phyloP scores from a whole-genome alignment of 139 green algal genomes.

The Micractinium conductrix region DNA sequence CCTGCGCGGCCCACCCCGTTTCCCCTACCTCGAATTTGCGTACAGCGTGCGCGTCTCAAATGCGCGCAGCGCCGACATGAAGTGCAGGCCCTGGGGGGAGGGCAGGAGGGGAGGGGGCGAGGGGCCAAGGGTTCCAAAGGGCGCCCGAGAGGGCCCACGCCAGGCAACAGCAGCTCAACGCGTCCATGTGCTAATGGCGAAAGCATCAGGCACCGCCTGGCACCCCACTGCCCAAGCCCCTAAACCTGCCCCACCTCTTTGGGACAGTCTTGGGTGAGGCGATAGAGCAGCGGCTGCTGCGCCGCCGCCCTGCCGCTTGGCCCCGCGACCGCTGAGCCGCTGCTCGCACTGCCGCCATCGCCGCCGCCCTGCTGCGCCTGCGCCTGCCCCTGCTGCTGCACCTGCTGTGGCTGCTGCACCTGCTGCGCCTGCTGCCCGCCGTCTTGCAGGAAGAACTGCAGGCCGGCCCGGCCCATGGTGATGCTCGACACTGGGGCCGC shows the following conservation, averaged over 20 bases:
- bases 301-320: neutral
- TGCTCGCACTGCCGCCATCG: neutral
- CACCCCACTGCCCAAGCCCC: too few relatives aligned
- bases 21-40: too few relatives aligned
- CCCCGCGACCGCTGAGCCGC: too few relatives aligned
- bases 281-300: constrained; percentile 1
- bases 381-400: neutral
- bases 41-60: constrained; percentile 78
- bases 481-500: constrained; percentile 32
- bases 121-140: neutral
- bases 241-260: too few relatives aligned
- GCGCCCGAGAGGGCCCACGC: too few relatives aligned
- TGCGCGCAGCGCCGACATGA: constrained; percentile 64
- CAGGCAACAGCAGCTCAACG: too few relatives aligned
- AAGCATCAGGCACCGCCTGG: too few relatives aligned
- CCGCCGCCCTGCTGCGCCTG: neutral
- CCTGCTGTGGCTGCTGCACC: neutral
- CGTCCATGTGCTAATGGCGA: too few relatives aligned
- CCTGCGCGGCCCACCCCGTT: too few relatives aligned
- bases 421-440: neutral
- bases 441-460: constrained; percentile 64
- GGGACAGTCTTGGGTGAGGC: neutral
- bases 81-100: constrained; percentile 49
- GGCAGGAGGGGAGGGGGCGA: neutral
- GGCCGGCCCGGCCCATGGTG: constrained; percentile 36